phyloP scores from a whole-genome alignment of 805 yeast species.

The Candida odintsovae region DNA sequence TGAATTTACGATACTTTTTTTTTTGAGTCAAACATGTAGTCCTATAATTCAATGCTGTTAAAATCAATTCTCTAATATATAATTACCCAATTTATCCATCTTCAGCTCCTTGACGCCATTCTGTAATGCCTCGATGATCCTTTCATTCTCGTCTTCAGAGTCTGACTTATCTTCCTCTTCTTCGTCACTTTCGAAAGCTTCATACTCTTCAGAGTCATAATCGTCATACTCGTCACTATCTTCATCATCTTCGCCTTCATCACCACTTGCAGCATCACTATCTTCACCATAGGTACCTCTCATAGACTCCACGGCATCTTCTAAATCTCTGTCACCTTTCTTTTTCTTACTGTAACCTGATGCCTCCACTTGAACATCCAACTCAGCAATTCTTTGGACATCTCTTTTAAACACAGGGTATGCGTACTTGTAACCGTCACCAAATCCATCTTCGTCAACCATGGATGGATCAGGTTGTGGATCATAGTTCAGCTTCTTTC shows the following conservation, averaged over 20 bases:
- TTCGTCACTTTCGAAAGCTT: conserved; percentile 13
- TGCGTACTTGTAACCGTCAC: conserved; percentile 70
- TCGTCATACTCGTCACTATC: conserved; percentile 27
- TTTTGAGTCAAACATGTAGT: neutral
- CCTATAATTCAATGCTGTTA: neutral
- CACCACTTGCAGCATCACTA: conserved; percentile 21
- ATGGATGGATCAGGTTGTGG: conserved; percentile 65
- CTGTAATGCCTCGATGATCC: conserved; percentile 66
- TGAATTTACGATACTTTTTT: neutral
- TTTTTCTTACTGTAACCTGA: conserved; percentile 70
- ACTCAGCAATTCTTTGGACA: conserved; percentile 55
- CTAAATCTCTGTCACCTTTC: conserved; percentile 59
- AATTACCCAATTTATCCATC: conserved; percentile 80
- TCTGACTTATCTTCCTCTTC: conserved; percentile 38
- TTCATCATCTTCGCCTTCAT: conserved; percentile 31
- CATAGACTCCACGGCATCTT: conserved; percentile 67
- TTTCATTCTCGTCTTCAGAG: conserved; percentile 50
- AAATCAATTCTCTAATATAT: conserved; percentile 46
- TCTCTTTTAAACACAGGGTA: conserved; percentile 81
- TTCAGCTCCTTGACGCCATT: conserved; percentile 59
- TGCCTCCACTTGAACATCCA: conserved; percentile 88
- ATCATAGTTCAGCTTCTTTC: conserved; percentile 64
- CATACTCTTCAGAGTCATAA: conserved; percentile 24
- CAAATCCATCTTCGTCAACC: conserved; percentile 75
- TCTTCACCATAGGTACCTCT: conserved; percentile 37